phyloP scores from a whole-genome alignment of 768 basidiomycete genomes.

The Rhodotorula sphaerocarpa region DNA sequence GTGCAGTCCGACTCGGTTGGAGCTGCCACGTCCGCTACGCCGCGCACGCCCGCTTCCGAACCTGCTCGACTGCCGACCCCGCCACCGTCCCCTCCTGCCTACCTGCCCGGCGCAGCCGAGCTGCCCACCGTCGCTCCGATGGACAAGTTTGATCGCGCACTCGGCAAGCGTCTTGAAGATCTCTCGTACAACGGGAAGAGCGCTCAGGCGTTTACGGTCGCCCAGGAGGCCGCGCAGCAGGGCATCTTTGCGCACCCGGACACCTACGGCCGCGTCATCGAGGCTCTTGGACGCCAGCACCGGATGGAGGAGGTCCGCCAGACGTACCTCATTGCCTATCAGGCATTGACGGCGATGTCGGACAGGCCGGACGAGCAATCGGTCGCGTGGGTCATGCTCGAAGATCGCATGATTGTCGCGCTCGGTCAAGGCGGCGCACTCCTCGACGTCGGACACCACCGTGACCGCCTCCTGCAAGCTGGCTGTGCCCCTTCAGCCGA shows the following conservation, averaged over 20 bases:
- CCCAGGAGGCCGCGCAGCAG: background rate
- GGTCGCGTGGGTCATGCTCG: slow-evolving; percentile 63
- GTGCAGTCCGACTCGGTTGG: slow-evolving; percentile 10
- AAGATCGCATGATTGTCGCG: slow-evolving; percentile 83
- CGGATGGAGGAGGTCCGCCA: slow-evolving; percentile 55
- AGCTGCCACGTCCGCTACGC: slow-evolving; percentile 16
- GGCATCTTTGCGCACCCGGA: slow-evolving; percentile 52
- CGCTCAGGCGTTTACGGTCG: slow-evolving; percentile 3
- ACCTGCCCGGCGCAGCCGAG: slow-evolving; percentile 18
- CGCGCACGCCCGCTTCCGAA: slow-evolving; percentile 2
- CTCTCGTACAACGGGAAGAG: background rate
- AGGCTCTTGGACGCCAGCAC: slow-evolving; percentile 57
- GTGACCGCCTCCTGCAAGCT: slow-evolving; percentile 64
- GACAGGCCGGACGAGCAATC: slow-evolving; percentile 50
- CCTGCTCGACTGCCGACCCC: slow-evolving; percentile 17
- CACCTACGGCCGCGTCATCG: slow-evolving; percentile 58
- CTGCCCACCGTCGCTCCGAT: slow-evolving; percentile 18
- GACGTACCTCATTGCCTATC: slow-evolving; percentile 63
- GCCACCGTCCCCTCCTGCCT: slow-evolving; percentile 21
- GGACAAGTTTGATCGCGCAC: background rate
- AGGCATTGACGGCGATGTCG: slow-evolving; percentile 50
- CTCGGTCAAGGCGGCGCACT: slow-evolving; percentile 71
- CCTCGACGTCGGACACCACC: slow-evolving; percentile 71
- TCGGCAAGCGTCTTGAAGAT: background rate
- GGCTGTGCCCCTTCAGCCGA: slow-evolving; percentile 75